Percentiles rank a stretch among this genome's conserved stretches.
phyloP scores from a whole-genome alignment of 768 basidiomycete species.

The Psilocybe cubensis region DNA sequence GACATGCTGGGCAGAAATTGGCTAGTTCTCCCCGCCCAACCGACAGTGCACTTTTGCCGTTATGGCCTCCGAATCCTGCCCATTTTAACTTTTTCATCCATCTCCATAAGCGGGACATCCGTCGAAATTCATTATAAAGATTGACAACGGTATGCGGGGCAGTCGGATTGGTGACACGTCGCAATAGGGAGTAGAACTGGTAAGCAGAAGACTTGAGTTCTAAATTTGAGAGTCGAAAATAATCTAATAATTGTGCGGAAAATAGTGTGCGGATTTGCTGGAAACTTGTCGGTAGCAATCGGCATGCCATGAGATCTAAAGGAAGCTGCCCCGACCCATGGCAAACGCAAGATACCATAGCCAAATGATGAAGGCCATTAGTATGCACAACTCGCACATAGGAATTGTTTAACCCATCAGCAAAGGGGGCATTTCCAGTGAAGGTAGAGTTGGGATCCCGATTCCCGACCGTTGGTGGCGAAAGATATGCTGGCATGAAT shows the following conservation, averaged over 20 bases:
- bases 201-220: constrained; percentile 7
- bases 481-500: too few species aligned
- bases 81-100: constrained; percentile 16
- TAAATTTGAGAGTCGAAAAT: constrained; percentile 1
- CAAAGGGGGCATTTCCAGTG: background rate
- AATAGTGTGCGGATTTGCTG: background rate
- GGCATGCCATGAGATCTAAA: background rate
- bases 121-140: constrained; percentile 7
- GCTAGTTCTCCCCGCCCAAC: constrained; percentile 8
- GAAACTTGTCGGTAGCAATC: background rate
- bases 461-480: too few species aligned
- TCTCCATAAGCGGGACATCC: constrained; percentile 9
- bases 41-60: background rate
- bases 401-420: constrained; percentile 3
- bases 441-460: too few species aligned
- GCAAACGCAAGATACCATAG: constrained; percentile 1
- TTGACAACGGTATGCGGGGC: background rate
- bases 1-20: constrained; percentile 21
- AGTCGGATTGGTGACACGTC: background rate
- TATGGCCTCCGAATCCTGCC: constrained; percentile 1
- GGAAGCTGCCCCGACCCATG: background rate
- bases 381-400: constrained; percentile 5
- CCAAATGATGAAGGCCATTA: constrained; percentile 3
- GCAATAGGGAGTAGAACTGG: constrained; percentile 4
- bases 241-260: background rate